Evolutionary conservation across 139 green algal species (phyloP), one percentile per base, ranked within the genome.

Genomic region (Microglena sp.): DNA sequence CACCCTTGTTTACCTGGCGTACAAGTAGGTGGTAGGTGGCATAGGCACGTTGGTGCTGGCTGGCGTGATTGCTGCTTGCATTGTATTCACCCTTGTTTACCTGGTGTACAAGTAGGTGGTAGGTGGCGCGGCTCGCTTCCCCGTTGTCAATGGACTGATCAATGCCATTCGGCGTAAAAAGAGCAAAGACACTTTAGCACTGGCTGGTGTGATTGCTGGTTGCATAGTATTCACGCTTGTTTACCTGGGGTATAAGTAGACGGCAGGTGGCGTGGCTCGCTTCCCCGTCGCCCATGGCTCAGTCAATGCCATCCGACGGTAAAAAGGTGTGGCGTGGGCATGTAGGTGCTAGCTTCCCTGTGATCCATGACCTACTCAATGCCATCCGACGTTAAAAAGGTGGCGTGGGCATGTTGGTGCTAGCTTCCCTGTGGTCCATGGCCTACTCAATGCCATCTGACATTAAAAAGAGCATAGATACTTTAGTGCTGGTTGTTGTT

Each of bases 21-120:
- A n/a, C n/a, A n/a, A n/a, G n/a, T n/a, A n/a, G n/a, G n/a, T n/a
- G n/a, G n/a, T 54, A 85, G n/a, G n/a, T n/a, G n/a, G n/a, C n/a
- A n/a, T n/a, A n/a, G n/a, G n/a, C n/a, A n/a, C n/a, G n/a, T 33
- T 98, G 24, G 90, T 98, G 27, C 61, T 98, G 40, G 69, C 84
- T 1, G 77, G 60, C 1, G 88, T 96, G 3, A 84, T 95, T 30
- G 84, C 85, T 0, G 69, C 68, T 0, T 98, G 92, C 69, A 77
- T 85, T 0, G 60, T 95, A 0, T 88, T 96, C 56, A 86, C 86
- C 15, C 53, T 97, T 2, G 68, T 96, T 0, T 97, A 97, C 76
- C 7, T 87, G 6, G 29, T 44, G 56, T 64, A 45, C 31, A 64
- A 64, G 31, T 64, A 44, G 18, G 29, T 24, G 27, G 18, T 73